Base-by-base conservation (phyloP, 352 stramenopile species). In the Thraustochytrium sp. region DNA sequence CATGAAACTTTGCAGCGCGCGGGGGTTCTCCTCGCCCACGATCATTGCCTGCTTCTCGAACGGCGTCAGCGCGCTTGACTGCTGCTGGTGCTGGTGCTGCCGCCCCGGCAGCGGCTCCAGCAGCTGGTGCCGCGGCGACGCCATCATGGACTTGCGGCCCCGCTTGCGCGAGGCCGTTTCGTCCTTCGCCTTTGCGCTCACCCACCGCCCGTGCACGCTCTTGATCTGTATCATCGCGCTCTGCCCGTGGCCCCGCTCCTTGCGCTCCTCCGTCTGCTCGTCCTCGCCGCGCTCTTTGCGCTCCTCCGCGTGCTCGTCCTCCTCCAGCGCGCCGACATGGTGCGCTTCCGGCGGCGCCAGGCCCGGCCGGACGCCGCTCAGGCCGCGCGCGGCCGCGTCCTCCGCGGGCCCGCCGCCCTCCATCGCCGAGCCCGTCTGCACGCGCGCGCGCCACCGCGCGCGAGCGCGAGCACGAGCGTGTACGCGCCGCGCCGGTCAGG, bases 1-100 rank as follows among this genome's bases (percentile, higher is more conserved):
- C 76, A 97, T 77, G 85, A 96, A 96, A 38, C 91, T 95, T 26
- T 91, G 89, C 88, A 97, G 65, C 16, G 85, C 82, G 18, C 53
- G 48, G 5, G 68, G 68, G 38, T 80, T 80, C 2, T 80, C 68
- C 68, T 61, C 34, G 11, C 44, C 42, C 9, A 80, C 68, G n/a
- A 80, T 51, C n/a, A 80, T 26, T 16, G 68, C 31, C 53, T 80
- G 68, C 26, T 72, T 61, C 1, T 21, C 26, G 51, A 80, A 80
- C 3, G 68, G 68, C 42, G 68, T 80, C 21, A 53, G n/a, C 13
- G 31, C 1, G 9, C 31, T 80, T 8, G 18, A 77, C 18, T 36
- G 49, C 37, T 72, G 18, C 65, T 77, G 18, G 23, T 11, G 40
- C 40, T 9, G 44, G 9, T 36, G 16, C 11, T 13, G 13, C 13